Conservation (phyloP, 2,329 filamentous ascomycete species). For the Teratosphaeria viscida region DNA sequence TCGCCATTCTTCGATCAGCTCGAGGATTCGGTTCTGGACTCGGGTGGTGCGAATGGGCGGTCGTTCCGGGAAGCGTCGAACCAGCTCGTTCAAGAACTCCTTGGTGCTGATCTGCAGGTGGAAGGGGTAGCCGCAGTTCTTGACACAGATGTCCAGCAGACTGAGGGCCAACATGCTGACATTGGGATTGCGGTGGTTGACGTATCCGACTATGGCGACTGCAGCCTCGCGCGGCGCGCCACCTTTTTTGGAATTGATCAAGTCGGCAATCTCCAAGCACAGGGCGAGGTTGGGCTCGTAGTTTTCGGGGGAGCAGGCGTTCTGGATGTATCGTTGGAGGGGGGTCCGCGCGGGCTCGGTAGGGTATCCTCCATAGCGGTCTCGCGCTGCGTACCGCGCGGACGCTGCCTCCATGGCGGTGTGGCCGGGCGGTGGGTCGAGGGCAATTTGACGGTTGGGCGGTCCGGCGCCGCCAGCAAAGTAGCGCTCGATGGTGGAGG, state of each 20-base stretch:
- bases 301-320: slow-evolving; percentile 93
- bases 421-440: not conserved
- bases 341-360: slow-evolving; percentile 70
- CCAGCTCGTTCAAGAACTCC: slow-evolving; percentile 96
- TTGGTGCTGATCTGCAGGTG: slow-evolving; percentile 98
- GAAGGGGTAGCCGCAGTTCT: slow-evolving; percentile 98
- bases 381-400: slow-evolving; percentile 86
- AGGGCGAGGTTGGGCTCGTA: slow-evolving; percentile 95
- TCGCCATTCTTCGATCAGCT: slow-evolving; percentile 96
- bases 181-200: slow-evolving; percentile 96
- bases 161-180: slow-evolving; percentile 80
- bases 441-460: not conserved
- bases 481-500: slow-evolving; percentile 7
- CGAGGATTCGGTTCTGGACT: slow-evolving; percentile 85
- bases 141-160: slow-evolving; percentile 96
- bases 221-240: slow-evolving; percentile 90
- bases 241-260: slow-evolving; percentile 96
- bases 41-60: slow-evolving; percentile 76
- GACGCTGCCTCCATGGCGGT: slow-evolving; percentile 75
- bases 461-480: slow-evolving; percentile 4
- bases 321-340: slow-evolving; percentile 89
- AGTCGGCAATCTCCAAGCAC: slow-evolving; percentile 89
- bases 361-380: slow-evolving; percentile 79
- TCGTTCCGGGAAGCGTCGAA: slow-evolving; percentile 87
- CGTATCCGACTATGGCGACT: slow-evolving; percentile 80